Conservation (phyloP, 805 yeast species). For the Isabelozyma pseudorhagii region DNA sequence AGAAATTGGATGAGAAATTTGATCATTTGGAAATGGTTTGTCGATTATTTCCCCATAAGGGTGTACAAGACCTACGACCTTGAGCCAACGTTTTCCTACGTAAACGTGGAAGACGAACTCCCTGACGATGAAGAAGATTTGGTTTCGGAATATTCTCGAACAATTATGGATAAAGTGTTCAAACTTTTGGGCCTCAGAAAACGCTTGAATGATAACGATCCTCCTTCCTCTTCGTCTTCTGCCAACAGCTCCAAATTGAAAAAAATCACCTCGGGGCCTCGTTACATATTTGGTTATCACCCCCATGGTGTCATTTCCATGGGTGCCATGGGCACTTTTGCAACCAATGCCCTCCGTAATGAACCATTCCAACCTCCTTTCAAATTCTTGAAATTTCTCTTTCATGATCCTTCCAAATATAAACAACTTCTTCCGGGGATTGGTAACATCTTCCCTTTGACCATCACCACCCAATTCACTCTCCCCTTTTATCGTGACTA, state of each 20-base stretch:
- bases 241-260: constrained; percentile 13
- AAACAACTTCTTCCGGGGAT: constrained; percentile 76
- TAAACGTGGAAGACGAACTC: constrained; percentile 19
- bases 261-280: constrained; percentile 53
- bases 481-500: constrained; percentile 88
- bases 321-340: constrained; percentile 84
- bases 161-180: constrained; percentile 33
- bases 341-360: constrained; percentile 49
- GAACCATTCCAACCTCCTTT: constrained; percentile 40
- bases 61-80: constrained; percentile 67
- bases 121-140: constrained; percentile 42
- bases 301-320: constrained; percentile 95
- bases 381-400: constrained; percentile 29
- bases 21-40: constrained; percentile 67
- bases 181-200: constrained; percentile 34
- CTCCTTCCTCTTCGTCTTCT: constrained; percentile 1
- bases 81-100: constrained; percentile 65
- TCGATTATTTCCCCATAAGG: constrained; percentile 74
- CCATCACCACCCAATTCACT: constrained; percentile 77
- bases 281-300: constrained; percentile 88
- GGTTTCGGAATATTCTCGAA: constrained; percentile 33
- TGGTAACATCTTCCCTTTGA: constrained; percentile 67
- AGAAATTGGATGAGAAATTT: constrained; percentile 56
- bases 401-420: constrained; percentile 70
- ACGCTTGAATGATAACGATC: constrained; percentile 29